Conservation (phyloP, 176 grass and related monocot genomes). For the Alloteropsis semialata region DNA sequence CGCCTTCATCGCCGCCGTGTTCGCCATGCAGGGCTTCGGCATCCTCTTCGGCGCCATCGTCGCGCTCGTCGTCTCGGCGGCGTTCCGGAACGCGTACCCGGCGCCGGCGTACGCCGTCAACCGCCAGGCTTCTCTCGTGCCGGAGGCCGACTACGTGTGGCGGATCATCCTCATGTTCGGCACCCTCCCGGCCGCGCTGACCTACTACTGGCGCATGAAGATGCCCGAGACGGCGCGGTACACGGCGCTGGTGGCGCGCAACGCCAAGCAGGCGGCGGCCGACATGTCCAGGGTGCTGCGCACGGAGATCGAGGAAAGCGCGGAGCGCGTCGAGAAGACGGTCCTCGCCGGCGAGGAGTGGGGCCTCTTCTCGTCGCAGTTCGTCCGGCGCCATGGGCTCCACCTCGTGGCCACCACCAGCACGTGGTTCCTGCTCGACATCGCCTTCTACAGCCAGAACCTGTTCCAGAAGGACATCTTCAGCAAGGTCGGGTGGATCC, state of each 20-base stretch:
- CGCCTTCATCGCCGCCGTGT: slow-evolving; percentile 73
- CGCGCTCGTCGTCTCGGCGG: slow-evolving; percentile 40
- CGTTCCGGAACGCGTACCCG: slow-evolving; percentile 32
- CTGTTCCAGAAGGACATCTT: slow-evolving; percentile 7
- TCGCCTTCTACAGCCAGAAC: slow-evolving; percentile 10
- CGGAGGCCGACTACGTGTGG: slow-evolving; percentile 3
- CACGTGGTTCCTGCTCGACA: slow-evolving; percentile 6
- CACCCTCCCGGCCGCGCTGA: slow-evolving; percentile 26
- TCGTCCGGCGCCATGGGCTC: background rate
- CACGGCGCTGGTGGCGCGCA: slow-evolving; percentile 34
- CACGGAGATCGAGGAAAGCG: slow-evolving; percentile 3
- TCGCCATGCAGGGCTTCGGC: slow-evolving; percentile 79
- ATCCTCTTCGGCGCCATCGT: slow-evolving; percentile 55
- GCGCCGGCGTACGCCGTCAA: background rate
- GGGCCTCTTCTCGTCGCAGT: background rate
- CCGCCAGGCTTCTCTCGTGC: background rate
- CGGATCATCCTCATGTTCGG: slow-evolving; percentile 19
- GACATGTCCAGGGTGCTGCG: slow-evolving; percentile 21
- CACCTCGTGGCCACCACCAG: background rate
- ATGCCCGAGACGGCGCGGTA: slow-evolving; percentile 87
- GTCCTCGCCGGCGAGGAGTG: background rate
- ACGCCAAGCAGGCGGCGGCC: slow-evolving; percentile 24
- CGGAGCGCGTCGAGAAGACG: background rate
- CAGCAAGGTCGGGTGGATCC: background rate
- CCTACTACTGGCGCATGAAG: slow-evolving; percentile 86